phyloP scores from a whole-genome alignment of 805 yeast genomes.

The Candida cerambycidarum region DNA sequence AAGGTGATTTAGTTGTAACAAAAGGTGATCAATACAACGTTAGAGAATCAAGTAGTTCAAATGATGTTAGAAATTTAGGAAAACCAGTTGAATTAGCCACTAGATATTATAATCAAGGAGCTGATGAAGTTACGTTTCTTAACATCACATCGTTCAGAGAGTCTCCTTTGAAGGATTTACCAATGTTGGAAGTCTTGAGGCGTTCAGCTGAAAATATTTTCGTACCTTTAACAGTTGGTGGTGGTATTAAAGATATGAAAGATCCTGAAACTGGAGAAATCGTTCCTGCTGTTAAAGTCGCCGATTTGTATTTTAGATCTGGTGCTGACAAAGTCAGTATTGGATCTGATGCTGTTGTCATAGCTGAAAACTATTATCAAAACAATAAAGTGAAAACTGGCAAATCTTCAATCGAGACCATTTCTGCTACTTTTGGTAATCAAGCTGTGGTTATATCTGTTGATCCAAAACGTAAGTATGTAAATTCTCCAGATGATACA shows the following conservation, averaged over 20 bases:
- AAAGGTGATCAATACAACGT: conserved; percentile 99
- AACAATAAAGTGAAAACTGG: conserved; percentile 64
- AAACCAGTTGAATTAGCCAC: conserved; percentile 95
- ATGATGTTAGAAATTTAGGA: conserved; percentile 85
- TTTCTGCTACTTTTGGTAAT: conserved; percentile 86
- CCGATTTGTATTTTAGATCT: conserved; percentile 85
- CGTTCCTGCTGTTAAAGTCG: conserved; percentile 87
- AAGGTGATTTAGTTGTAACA: conserved; percentile 94
- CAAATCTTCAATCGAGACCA: conserved; percentile 86
- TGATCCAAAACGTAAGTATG: conserved; percentile 91
- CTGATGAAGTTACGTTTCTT: conserved; percentile 93
- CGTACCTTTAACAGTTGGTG: conserved; percentile 97
- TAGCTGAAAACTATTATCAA: conserved; percentile 79
- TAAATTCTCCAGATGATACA: conserved; percentile 58
- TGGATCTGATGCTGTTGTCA: conserved; percentile 94
- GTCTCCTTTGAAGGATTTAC: conserved; percentile 89
- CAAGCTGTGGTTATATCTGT: conserved; percentile 98
- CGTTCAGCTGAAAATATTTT: conserved; percentile 85
- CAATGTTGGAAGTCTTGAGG: conserved; percentile 88
- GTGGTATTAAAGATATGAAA: conserved; percentile 88
- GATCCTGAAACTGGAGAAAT: conserved; percentile 77
- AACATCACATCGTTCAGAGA: conserved; percentile 95
- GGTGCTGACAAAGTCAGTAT: conserved; percentile 98
- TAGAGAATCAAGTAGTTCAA: conserved; percentile 57
- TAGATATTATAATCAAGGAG: conserved; percentile 88